Evolutionary conservation across 78 protist species (phyloP).

Genomic region (Fonticula alba): DNA sequence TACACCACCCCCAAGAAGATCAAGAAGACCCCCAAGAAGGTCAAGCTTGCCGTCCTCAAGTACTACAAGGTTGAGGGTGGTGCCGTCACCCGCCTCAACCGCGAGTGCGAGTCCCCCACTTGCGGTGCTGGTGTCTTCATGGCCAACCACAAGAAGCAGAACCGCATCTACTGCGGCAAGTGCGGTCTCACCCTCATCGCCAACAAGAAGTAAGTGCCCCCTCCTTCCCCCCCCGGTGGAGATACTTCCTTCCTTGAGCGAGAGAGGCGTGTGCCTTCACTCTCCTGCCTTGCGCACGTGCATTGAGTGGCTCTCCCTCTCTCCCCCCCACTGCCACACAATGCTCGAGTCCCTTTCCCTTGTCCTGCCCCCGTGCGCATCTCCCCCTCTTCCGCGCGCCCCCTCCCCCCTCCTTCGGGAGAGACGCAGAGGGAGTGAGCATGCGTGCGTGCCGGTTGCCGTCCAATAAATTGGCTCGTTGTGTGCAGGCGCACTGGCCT

Average conservation of each 20-base stretch:
- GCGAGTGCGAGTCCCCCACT: constrained; percentile 54
- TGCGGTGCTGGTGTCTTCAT: constrained; percentile 95
- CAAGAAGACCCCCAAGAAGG: constrained; percentile 77
- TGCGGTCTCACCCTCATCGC: constrained; percentile 68
- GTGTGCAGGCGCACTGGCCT: no score
- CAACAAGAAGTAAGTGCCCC: no score
- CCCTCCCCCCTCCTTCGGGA: no score
- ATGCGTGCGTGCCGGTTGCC: no score
- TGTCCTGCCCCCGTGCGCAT: no score
- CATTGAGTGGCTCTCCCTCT: background rate
- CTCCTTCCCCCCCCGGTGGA: no score
- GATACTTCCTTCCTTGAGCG: no score
- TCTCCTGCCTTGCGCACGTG: no score
- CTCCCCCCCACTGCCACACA: background rate
- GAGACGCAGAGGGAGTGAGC: no score
- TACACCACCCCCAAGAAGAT: constrained; percentile 92
- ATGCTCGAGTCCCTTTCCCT: background rate
- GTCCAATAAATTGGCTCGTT: no score
- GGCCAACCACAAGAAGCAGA: constrained; percentile 72
- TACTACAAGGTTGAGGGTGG: constrained; percentile 88
- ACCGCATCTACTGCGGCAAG: constrained; percentile 93
- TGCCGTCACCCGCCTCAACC: constrained; percentile 60
- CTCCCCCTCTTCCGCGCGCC: no score
- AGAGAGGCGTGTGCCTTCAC: no score
- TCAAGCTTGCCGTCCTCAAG: constrained; percentile 81